These are phyloP conservation scores for Psilocybe azurescens DNA, from an alignment of 768 basidiomycete species.

Conservation along the genomic window DNA sequence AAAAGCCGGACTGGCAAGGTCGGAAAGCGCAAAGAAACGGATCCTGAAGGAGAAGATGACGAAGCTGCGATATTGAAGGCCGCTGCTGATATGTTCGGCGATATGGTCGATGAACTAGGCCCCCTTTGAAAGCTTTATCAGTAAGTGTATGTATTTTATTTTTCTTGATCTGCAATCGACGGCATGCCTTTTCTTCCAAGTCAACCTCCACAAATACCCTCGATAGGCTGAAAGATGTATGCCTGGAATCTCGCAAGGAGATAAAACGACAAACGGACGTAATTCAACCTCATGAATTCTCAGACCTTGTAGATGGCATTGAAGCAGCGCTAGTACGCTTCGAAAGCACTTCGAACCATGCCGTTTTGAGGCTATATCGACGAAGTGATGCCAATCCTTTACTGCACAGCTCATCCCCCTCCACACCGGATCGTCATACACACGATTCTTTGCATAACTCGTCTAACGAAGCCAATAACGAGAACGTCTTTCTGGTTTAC, in stretches of 20 bases:
- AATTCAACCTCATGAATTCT: constrained; percentile 64
- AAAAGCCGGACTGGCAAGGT: constrained; percentile 28
- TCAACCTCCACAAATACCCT: constrained; percentile 64
- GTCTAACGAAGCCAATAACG: constrained; percentile 60
- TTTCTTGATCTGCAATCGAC: not conserved
- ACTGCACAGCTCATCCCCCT: constrained; percentile 27
- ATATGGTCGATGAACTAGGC: constrained; percentile 79
- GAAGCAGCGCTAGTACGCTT: constrained; percentile 74
- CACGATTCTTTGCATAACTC: constrained; percentile 43
- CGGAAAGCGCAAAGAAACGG: constrained; percentile 22
- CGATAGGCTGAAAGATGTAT: constrained; percentile 67
- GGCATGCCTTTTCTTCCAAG: constrained; percentile 39
- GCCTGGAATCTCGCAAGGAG: constrained; percentile 50
- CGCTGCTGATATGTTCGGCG: constrained; percentile 78
- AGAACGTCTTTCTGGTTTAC: constrained; percentile 88
- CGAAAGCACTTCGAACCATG: constrained; percentile 85
- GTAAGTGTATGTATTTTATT: constrained; percentile 43
- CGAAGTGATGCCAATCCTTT: constrained; percentile 43
- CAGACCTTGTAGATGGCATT: constrained; percentile 66
- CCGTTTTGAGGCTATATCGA: constrained; percentile 77
- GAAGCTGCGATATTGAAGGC: constrained; percentile 56
- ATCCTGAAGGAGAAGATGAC: constrained; percentile 27
- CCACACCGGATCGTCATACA: constrained; percentile 18
- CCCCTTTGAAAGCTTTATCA: constrained; percentile 78
- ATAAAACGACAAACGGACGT: constrained; percentile 32